These are phyloP conservation scores for Trichomonascaceae sp. DNA, from an alignment of 1,139 yeast species.

Conservation along the genomic window DNA sequence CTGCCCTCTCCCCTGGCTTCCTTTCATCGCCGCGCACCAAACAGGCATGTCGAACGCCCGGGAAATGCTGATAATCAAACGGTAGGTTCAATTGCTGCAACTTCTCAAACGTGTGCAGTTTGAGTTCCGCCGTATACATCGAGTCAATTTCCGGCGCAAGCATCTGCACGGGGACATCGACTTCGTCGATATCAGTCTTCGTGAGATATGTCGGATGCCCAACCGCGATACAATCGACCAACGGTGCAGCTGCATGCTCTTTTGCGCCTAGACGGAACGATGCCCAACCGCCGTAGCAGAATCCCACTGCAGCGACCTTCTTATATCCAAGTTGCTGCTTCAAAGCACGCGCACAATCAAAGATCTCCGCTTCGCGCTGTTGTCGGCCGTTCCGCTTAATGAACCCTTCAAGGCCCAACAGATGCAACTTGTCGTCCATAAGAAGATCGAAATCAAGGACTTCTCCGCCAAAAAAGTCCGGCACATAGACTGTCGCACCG, in stretches of 20 bases:
- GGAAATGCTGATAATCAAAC: background rate
- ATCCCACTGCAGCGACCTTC: background rate
- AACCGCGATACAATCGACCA: background rate
- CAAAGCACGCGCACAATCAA: background rate
- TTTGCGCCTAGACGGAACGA: background rate
- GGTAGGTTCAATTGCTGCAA: background rate
- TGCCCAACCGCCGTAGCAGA: background rate
- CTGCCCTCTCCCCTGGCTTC: background rate
- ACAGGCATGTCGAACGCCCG: background rate
- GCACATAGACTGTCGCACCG: background rate
- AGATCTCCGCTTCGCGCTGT: background rate
- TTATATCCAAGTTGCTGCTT: background rate
- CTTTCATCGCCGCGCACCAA: background rate
- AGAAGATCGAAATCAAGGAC: background rate
- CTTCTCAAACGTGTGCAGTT: background rate
- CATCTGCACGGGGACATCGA: background rate
- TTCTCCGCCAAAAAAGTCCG: background rate
- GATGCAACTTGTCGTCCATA: background rate
- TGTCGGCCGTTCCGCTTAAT: background rate
- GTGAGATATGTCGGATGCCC: background rate
- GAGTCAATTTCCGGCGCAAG: background rate
- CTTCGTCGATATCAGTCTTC: background rate
- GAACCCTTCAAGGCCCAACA: background rate
- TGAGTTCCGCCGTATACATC: background rate
- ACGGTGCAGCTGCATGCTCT: background rate